These are phyloP conservation scores for Jamesozyma rosinii DNA, from an alignment of 805 yeast genomes.

Conservation along the genomic window DNA sequence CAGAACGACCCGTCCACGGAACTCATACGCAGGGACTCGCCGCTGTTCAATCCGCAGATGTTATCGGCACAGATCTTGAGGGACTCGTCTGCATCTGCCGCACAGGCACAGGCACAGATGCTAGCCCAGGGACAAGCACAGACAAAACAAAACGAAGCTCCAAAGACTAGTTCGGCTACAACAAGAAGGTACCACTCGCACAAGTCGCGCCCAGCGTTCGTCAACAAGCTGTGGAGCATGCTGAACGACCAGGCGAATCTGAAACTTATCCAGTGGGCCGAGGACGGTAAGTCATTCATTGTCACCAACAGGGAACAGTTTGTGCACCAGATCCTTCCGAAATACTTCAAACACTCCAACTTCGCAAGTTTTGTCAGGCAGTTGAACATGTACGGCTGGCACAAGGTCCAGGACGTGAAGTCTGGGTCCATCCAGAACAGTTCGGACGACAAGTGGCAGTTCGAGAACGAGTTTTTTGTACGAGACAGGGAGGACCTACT, in stretches of 20 bases:
- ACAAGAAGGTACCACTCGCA: slow-evolving; percentile 14
- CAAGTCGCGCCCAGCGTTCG: slow-evolving; percentile 78
- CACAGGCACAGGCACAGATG: too few relatives aligned
- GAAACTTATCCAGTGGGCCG: slow-evolving; percentile 72
- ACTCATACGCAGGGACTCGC: slow-evolving; percentile 9
- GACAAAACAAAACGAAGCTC: background rate
- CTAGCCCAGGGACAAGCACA: too few relatives aligned
- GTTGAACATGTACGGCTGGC: slow-evolving; percentile 98
- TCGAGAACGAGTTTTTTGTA: slow-evolving; percentile 71
- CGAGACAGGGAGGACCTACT: slow-evolving; percentile 74
- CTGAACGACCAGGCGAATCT: slow-evolving; percentile 70
- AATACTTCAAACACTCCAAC: slow-evolving; percentile 89
- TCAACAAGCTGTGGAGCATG: slow-evolving; percentile 91
- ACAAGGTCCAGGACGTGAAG: slow-evolving; percentile 87
- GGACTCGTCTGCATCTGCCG: background rate
- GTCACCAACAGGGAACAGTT: slow-evolving; percentile 75
- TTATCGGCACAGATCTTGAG: background rate
- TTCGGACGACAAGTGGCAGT: slow-evolving; percentile 80
- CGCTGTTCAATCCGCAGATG: background rate
- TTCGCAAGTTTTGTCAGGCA: slow-evolving; percentile 95
- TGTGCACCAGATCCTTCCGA: slow-evolving; percentile 76
- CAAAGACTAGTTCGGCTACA: background rate
- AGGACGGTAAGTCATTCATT: slow-evolving; percentile 77
- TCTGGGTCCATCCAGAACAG: slow-evolving; percentile 56
- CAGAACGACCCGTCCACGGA: slow-evolving; percentile 5